Conservation (phyloP, 2,329 filamentous ascomycete genomes). For the Colletotrichum sp. region DNA sequence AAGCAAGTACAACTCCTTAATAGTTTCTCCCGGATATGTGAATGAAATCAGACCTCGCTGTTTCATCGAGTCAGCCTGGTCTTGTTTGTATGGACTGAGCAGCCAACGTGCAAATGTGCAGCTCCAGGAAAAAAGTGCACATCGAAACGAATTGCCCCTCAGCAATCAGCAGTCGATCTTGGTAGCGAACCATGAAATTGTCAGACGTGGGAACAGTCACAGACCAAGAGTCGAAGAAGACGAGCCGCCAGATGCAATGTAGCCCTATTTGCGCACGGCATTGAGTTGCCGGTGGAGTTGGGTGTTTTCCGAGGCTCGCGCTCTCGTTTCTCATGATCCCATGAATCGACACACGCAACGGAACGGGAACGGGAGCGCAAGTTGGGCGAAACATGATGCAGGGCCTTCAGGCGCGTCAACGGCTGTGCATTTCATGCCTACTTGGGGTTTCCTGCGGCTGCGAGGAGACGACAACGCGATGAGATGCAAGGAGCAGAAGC, state of each 20-base stretch:
- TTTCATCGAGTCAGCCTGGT: background rate
- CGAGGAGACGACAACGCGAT: background rate
- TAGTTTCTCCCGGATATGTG: background rate
- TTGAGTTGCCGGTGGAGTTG: background rate
- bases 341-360: background rate
- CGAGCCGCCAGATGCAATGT: background rate
- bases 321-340: background rate
- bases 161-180: background rate
- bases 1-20: background rate
- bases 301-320: background rate
- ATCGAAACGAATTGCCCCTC: background rate
- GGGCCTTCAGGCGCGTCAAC: background rate
- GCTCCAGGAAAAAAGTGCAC: background rate
- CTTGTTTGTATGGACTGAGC: background rate
- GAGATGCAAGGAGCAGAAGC: background rate
- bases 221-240: background rate
- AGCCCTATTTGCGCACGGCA: background rate
- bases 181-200: background rate
- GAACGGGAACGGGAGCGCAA: background rate
- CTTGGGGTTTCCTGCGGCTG: background rate
- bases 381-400: conserved; percentile 4
- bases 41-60: background rate
- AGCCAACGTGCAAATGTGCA: background rate
- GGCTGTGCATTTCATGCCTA: background rate
- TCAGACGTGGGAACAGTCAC: background rate